phyloP scores from a whole-genome alignment of 257 asterid genomes.

The Datura wrightii region DNA sequence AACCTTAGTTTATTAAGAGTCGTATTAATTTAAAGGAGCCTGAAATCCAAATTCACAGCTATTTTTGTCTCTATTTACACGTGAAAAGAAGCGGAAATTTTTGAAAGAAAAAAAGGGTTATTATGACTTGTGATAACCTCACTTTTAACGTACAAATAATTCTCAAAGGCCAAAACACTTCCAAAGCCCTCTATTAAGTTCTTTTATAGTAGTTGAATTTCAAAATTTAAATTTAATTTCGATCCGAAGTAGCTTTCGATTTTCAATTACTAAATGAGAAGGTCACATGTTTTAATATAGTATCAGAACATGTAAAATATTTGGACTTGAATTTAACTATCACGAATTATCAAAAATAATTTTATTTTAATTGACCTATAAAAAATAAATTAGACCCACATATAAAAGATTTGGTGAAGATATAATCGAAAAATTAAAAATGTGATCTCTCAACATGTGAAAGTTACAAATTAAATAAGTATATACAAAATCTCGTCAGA shows the following conservation, averaged over 20 bases:
- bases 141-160: background rate
- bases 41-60: background rate
- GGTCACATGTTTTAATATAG: background rate
- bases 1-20: background rate
- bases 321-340: accelerated
- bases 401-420: background rate
- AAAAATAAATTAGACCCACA: background rate
- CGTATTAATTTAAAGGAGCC: background rate
- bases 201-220: background rate
- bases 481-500: background rate
- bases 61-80: conserved; percentile 25
- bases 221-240: no score
- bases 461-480: background rate
- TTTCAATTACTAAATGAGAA: background rate
- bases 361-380: background rate
- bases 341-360: background rate
- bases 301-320: background rate
- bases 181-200: background rate
- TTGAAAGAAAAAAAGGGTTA: background rate
- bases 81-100: background rate
- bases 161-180: background rate
- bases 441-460: background rate
- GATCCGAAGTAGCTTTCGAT: background rate
- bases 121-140: conserved; percentile 17
- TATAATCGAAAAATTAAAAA: background rate